Evolutionary conservation across 768 basidiomycete species (phyloP).

Genomic region (Pleurotus salmoneostramineus): DNA sequence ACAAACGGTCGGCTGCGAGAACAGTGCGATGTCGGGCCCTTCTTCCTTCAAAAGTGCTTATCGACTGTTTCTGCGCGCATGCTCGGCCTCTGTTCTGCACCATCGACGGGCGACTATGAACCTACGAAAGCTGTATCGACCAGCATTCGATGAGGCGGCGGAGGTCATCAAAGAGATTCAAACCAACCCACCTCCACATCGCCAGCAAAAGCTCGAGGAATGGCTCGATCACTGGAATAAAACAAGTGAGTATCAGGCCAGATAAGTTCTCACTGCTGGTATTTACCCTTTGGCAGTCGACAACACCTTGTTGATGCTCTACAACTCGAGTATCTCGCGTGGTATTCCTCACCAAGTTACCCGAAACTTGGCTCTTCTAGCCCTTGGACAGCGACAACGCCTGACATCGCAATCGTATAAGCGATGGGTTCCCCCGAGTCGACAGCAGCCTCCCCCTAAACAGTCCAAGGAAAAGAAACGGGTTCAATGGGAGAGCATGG

Average conservation of each 20-base stretch:
- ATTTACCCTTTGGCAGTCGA: constrained; percentile 46
- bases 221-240: constrained; percentile 55
- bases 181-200: constrained; percentile 15
- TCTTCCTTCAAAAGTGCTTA: constrained; percentile 50
- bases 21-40: no score
- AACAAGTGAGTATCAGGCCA: constrained; percentile 39
- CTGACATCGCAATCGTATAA: constrained; percentile 19
- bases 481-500: constrained; percentile 22
- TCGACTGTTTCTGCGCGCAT: constrained; percentile 53
- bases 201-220: constrained; percentile 25
- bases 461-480: constrained; percentile 14
- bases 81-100: constrained; percentile 56
- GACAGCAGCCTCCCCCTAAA: constrained; percentile 33
- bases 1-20: no score
- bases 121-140: constrained; percentile 47
- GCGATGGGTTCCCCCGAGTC: constrained; percentile 12
- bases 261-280: constrained; percentile 2
- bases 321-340: constrained; percentile 57
- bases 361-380: constrained; percentile 45
- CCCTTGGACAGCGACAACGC: constrained; percentile 28
- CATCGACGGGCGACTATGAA: constrained; percentile 37
- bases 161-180: constrained; percentile 37
- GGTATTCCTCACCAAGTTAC: constrained; percentile 60
- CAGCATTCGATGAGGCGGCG: constrained; percentile 50
- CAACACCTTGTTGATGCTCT: constrained; percentile 56